Evolutionary conservation across 2,329 filamentous ascomycete genomes (phyloP), one percentile per base, ranked within the genome.

Genomic region (Aspergillus hortae): DNA sequence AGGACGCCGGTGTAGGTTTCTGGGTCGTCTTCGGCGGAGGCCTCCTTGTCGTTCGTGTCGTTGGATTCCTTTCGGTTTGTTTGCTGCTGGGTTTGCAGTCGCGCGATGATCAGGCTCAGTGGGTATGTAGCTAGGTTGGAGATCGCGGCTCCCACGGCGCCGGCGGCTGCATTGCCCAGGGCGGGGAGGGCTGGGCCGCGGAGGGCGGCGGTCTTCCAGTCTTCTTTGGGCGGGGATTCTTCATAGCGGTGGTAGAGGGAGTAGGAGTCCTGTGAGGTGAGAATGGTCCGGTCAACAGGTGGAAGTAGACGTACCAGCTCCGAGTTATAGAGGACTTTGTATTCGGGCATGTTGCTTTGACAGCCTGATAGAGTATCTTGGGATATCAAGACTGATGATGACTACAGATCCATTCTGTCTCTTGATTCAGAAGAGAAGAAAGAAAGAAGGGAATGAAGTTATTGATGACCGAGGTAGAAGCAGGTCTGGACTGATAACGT

Each of bases 61-160:
- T 11, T 38, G 6, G 35, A 1, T 15, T 17, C 38, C 54, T 47
- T 36, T 55, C 46, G 57, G 71, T 60, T 82, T 82, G 38, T 40
- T 12, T 58, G 61, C 17, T 56, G 58, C 49, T 94, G 89, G 3
- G 90, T 87, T 71, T 95, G 90, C 44, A 95, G 80, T 25, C 90
- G 83, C 23, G 90, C 91, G 50, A 90, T 87, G 56, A 94, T 83
- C 41, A 95, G 81, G 62, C 90, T 88, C 52, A 95, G 80, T 1
- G 91, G 92, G 67, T 95, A 95, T 5, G 89, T 85, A 49, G 85
- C 73, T 44, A 90, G 79, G 61, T 92, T 92, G 10, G 90, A 89
- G 54, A 92, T 80, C 14, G 89, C 87, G 0, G 89, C 88, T 33
- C 90, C 90, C 0, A 85, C 76, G 4, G 89, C 88, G 47, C 91